Evolutionary conservation across 1,139 yeast species (phyloP), one percentile per base, ranked within the genome.

Genomic region (Yamadazyma kanchanaburiensis): DNA sequence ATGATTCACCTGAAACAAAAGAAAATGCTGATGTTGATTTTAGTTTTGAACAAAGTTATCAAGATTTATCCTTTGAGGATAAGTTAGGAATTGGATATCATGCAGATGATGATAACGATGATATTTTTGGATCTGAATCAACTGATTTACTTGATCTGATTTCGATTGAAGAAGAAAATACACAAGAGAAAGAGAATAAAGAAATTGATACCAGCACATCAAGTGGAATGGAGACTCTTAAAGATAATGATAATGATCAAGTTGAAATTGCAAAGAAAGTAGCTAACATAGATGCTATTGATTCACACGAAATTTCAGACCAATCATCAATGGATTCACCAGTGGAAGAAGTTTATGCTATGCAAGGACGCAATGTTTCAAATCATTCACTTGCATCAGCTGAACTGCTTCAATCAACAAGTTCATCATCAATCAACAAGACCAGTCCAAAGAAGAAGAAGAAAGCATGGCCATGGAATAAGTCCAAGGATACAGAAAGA

Each of bases 1-100:
- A 35, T 16, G 48, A 36, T 28, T 34, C 34, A 11, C 41, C 36
- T 3, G 42, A 37, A 10, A 21, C 32, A 4, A 25, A 25, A 26
- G 37, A 28, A 11, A 22, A 28, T 20, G 30, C 36, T 4, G 39
- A 34, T 18, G 34, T 57, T 1, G 72, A 66, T 36, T 53, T 62
- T 37, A 64, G 71, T 31, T 67, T 68, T 37, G 73, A 68, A 24
- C 48, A 58, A 21, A 57, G 68, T 18, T 53, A 55, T 28, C 70
- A 63, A 33, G 71, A 67, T 34, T 48, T 67, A 24, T 58, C 66
- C 29, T 60, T 58, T 37, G 72, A 65, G 29, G 73, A 66, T 32
- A 47, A 64, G 6, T 48, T 66, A 24, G 71, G 70, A 1, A 56
- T 66, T 21, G 70, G 61, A 30, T 39, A 46, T 5, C 26, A 25